Percentiles rank a stretch among this genome's conserved stretches.
Evolutionary conservation across 2,329 filamentous ascomycete genomes (phyloP).

Genomic region (Nemania sp.): DNA sequence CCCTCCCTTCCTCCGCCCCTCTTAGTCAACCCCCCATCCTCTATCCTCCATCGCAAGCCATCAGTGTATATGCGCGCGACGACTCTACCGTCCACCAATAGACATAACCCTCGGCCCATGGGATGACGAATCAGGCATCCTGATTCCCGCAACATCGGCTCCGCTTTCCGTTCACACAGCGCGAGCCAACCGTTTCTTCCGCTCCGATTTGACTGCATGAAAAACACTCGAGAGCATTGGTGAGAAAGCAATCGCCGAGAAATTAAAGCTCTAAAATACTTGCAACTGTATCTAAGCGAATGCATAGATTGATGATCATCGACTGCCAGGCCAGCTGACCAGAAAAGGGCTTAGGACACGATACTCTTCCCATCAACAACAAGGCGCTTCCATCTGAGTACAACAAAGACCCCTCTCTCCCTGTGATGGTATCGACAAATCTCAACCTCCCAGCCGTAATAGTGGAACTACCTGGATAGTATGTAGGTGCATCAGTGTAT

Average conservation of each 20-base stretch:
- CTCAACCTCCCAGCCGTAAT: background rate
- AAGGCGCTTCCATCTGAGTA: background rate
- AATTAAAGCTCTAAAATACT: slow-evolving; percentile 14
- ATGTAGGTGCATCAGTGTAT: background rate
- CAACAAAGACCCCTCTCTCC: background rate
- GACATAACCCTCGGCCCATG: slow-evolving; percentile 19
- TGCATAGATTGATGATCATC: slow-evolving; percentile 20
- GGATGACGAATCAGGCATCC: slow-evolving; percentile 42
- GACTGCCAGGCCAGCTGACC: slow-evolving; percentile 16
- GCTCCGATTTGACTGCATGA: slow-evolving; percentile 28
- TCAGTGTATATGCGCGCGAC: slow-evolving; percentile 27
- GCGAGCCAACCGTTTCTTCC: slow-evolving; percentile 35
- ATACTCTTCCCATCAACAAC: slow-evolving; percentile 2
- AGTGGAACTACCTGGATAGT: background rate
- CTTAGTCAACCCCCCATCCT: background rate
- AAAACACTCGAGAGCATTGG: slow-evolving; percentile 23
- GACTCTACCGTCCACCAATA: slow-evolving; percentile 29
- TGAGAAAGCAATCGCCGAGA: slow-evolving; percentile 25
- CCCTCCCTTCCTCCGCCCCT: slow-evolving; percentile 5
- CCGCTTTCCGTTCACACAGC: slow-evolving; percentile 36
- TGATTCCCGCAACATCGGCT: slow-evolving; percentile 28
- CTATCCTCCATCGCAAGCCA: slow-evolving; percentile 23
- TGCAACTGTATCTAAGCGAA: slow-evolving; percentile 19
- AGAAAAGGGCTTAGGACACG: slow-evolving; percentile 4
- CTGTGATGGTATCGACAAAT: background rate